Evolutionary conservation across 202 grass and related monocot species (phyloP).

Genomic region (Panicum hallii): DNA sequence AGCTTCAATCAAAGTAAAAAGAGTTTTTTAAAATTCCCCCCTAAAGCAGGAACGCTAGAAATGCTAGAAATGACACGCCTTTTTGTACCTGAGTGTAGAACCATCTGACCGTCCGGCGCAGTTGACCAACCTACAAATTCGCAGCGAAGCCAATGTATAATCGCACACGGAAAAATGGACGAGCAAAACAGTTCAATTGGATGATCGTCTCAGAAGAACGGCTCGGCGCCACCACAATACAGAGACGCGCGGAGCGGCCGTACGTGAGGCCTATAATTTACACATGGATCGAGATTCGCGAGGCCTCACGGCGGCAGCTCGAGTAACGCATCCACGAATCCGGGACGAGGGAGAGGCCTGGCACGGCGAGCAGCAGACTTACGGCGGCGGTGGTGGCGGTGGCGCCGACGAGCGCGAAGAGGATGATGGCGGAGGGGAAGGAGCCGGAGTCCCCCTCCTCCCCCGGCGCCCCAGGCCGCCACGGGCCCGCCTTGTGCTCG

Average conservation of each 20-base stretch:
- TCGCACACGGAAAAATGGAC: background rate
- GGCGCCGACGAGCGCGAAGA: slow-evolving; percentile 65
- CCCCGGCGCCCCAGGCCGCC: background rate
- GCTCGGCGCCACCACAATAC: background rate
- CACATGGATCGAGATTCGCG: background rate
- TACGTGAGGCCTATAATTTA: background rate
- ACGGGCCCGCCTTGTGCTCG: background rate
- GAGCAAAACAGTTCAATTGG: background rate
- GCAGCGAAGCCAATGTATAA: background rate
- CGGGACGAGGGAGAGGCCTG: background rate
- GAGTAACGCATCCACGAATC: background rate
- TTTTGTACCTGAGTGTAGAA: slow-evolving; percentile 59
- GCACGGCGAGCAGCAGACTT: background rate
- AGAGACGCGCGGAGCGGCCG: background rate
- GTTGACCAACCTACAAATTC: slow-evolving; percentile 48
- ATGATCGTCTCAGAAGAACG: background rate
- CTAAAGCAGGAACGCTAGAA: background rate
- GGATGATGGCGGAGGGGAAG: slow-evolving; percentile 41
- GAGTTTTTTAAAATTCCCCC: background rate
- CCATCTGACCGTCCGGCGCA: slow-evolving; percentile 56
- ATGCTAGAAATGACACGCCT: background rate
- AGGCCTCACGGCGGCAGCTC: background rate
- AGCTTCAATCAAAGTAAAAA: slow-evolving; percentile 48
- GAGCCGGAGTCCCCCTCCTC: slow-evolving; percentile 32
- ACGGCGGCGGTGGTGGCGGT: slow-evolving; percentile 61